Percentiles rank a stretch among this genome's conserved stretches.
Conservation (phyloP, 371 early-diverging fungal species). For the Dipsacomyces acuminosporus region DNA sequence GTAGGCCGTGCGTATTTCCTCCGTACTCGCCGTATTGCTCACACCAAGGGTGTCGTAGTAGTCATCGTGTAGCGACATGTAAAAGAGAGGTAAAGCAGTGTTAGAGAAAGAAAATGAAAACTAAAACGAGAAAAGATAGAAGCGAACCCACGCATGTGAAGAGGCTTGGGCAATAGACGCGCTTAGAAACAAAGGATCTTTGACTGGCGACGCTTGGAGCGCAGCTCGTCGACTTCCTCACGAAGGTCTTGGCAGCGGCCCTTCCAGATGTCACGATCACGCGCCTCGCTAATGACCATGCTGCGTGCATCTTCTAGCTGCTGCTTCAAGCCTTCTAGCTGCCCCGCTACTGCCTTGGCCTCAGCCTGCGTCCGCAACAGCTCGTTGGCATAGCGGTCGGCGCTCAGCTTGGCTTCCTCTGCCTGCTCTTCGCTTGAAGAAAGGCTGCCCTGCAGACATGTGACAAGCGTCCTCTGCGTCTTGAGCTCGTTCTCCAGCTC, state of each 20-base stretch:
- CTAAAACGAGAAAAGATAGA: no score
- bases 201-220: slow-evolving; percentile 22
- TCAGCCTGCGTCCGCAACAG: slow-evolving; percentile 34
- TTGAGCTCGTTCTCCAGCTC: slow-evolving; percentile 37
- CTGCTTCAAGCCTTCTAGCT: slow-evolving; percentile 7
- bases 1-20: slow-evolving; percentile 55
- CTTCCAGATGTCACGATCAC: slow-evolving; percentile 47
- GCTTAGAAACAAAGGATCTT: slow-evolving; percentile 22
- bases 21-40: slow-evolving; percentile 25
- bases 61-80: slow-evolving; percentile 21
- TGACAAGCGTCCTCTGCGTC: slow-evolving; percentile 15
- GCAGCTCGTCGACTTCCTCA: slow-evolving; percentile 41
- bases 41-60: slow-evolving; percentile 51
- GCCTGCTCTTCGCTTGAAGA: slow-evolving; percentile 44
- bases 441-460: slow-evolving; percentile 43
- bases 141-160: no score
- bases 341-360: slow-evolving; percentile 15
- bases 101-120: no score
- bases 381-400: slow-evolving; percentile 38
- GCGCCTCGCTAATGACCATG: slow-evolving; percentile 28
- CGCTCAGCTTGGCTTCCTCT: slow-evolving; percentile 43
- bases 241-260: slow-evolving; percentile 38
- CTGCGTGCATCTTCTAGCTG: slow-evolving; percentile 39
- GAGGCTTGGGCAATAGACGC: slow-evolving; percentile 50
- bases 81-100: no score